Conservation (phyloP, 208 protist species). For the Naegleria gruberi region DNA sequence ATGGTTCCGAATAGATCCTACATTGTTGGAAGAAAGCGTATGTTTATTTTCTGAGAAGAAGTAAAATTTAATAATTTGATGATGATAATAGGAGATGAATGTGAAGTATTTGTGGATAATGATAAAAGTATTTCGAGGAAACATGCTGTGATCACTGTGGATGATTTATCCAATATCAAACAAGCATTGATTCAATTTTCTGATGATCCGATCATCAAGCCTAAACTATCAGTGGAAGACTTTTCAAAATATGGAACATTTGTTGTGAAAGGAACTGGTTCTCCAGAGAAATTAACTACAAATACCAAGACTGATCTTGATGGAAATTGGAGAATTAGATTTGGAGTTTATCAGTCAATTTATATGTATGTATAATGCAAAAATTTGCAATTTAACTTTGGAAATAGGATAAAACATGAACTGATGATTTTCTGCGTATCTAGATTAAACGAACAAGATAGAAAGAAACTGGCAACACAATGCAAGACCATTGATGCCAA, state of each 20-base stretch:
- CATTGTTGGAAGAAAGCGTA: not conserved
- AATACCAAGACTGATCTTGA: not conserved
- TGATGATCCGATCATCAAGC: not conserved
- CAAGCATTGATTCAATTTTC: not conserved
- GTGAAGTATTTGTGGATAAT: not conserved
- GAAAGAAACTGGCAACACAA: not conserved
- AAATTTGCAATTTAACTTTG: not conserved
- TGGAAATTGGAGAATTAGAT: not conserved
- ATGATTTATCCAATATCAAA: not conserved
- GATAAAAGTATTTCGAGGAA: slow-evolving; percentile 2
- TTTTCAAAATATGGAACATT: not conserved
- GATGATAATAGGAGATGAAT: not conserved
- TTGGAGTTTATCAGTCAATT: not conserved
- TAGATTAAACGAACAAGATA: not conserved
- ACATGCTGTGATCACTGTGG: not conserved
- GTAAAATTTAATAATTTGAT: not conserved
- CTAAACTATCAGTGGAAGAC: not conserved
- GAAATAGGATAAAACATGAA: no score
- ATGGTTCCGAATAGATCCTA: not conserved
- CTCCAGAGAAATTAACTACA: not conserved
- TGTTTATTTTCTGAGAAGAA: not conserved
- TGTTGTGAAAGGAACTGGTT: not conserved
- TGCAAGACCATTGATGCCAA: not conserved
- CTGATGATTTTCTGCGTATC: not conserved
- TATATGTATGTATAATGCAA: not conserved